phyloP scores from a whole-genome alignment of 2,329 filamentous ascomycete species.

The Apiospora koreana region DNA sequence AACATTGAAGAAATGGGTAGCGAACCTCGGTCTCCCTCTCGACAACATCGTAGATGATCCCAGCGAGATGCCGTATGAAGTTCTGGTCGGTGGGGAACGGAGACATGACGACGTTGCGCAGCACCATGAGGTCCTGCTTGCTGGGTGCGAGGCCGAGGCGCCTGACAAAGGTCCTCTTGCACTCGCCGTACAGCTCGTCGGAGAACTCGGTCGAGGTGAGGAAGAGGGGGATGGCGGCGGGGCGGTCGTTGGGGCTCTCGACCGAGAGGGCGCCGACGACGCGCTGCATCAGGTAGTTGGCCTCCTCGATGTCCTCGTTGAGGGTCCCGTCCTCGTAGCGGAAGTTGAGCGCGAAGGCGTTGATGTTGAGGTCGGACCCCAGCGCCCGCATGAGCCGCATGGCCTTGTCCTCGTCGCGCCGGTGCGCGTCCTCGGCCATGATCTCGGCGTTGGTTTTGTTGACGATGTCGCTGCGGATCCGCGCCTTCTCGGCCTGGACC shows the following conservation, averaged over 20 bases:
- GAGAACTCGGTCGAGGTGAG: slow-evolving; percentile 46
- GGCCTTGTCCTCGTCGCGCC: slow-evolving; percentile 30
- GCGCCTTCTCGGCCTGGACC: slow-evolving; percentile 38
- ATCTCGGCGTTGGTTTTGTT: slow-evolving; percentile 38
- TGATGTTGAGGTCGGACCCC: slow-evolving; percentile 50
- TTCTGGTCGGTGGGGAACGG: slow-evolving; percentile 41
- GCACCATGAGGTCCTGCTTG: slow-evolving; percentile 40
- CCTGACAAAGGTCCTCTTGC: slow-evolving; percentile 41
- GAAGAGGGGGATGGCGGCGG: slow-evolving; percentile 42
- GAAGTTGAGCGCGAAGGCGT: slow-evolving; percentile 47
- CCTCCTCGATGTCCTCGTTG: slow-evolving; percentile 47
- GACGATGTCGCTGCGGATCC: slow-evolving; percentile 41
- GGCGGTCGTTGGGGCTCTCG: slow-evolving; percentile 39
- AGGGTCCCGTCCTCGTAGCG: slow-evolving; percentile 36
- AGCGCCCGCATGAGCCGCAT: slow-evolving; percentile 41
- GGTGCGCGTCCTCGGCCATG: slow-evolving; percentile 27
- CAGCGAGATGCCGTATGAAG: slow-evolving; percentile 40
- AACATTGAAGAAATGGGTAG: not conserved
- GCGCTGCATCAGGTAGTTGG: slow-evolving; percentile 48
- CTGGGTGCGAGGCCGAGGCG: slow-evolving; percentile 37
- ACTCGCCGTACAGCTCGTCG: slow-evolving; percentile 41
- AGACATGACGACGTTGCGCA: slow-evolving; percentile 51
- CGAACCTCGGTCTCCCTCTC: slow-evolving; percentile 27
- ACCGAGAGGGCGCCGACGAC: slow-evolving; percentile 45
- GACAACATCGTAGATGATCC: slow-evolving; percentile 32